Base-by-base conservation (phyloP, 257 asterid species). In the Craterostigma plantagineum region DNA sequence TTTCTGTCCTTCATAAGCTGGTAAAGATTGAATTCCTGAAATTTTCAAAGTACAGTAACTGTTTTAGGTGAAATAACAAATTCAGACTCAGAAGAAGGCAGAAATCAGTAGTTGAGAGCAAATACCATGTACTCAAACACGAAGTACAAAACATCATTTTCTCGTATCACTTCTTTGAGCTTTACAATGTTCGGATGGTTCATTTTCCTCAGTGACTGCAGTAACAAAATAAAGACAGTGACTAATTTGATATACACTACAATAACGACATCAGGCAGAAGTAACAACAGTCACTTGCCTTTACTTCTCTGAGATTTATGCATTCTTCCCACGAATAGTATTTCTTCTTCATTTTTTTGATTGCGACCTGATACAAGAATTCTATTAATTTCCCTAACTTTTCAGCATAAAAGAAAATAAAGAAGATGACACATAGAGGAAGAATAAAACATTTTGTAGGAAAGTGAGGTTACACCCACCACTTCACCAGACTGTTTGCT, bases 271-370 rank as follows among this genome's bases (percentile, higher is more conserved):
- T 6, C 30, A 23, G 2, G 6, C 30, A 23, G 30, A 23, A 23
- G 30, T 23, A 23, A 23, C 30, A 23, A 23, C 30, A 23, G 30
- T 23, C 30, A 23, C 30, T 57, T 45, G 77, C 96, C 90, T 85
- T 85, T 35, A 85, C 98, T 77, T 87, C 98, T 79, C 95, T 79
- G 65, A 87, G 77, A 67, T 67, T 83, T 27, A 87, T 75, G 64
- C 98, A 87, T 61, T 87, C 98, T 54, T 79, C 98, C 95, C 95
- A 87, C 9, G 93, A 83, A 66, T 74, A 87, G 43, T 76, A 87
- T 41, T 77, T 82, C 58, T 79, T 87, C 78, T 87, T 87, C 95
- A 87, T 83, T 58, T 67, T 76, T 64, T 87, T 87, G 33, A 87
- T 72, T 10, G 98, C 98, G 43, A 87, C 98, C 98, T 87, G 64